Conservation (phyloP, 2,329 filamentous ascomycete genomes). For the Aspergillus spinulosporus region DNA sequence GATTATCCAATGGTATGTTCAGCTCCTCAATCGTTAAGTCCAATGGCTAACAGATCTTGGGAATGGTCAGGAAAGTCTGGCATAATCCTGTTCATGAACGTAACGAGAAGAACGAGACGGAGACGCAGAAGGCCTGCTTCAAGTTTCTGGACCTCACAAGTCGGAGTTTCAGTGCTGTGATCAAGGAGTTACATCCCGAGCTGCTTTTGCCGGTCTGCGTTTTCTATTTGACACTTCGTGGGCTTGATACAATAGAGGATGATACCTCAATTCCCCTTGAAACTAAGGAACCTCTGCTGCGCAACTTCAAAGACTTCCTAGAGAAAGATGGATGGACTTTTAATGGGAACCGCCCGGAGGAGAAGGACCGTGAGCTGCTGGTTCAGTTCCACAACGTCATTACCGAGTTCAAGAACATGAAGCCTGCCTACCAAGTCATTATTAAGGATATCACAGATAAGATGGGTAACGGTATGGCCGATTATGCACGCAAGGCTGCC, state of each 20-base stretch:
- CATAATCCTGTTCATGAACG: slow-evolving; percentile 90
- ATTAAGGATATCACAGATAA: slow-evolving; percentile 89
- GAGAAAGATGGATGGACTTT: slow-evolving; percentile 90
- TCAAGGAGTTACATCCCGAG: slow-evolving; percentile 93
- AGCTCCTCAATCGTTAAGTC: not conserved
- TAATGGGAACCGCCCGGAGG: slow-evolving; percentile 77
- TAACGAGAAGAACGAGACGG: slow-evolving; percentile 71
- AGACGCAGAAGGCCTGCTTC: slow-evolving; percentile 79
- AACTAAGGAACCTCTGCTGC: slow-evolving; percentile 81
- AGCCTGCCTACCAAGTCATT: slow-evolving; percentile 78
- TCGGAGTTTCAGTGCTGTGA: slow-evolving; percentile 89
- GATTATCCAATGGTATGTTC: slow-evolving; percentile 80
- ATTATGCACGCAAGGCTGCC: slow-evolving; percentile 84
- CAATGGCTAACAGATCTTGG: slow-evolving; percentile 17
- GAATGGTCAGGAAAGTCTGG: slow-evolving; percentile 77
- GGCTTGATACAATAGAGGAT: slow-evolving; percentile 97
- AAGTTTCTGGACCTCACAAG: slow-evolving; percentile 82
- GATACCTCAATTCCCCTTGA: slow-evolving; percentile 86
- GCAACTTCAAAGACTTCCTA: slow-evolving; percentile 76
- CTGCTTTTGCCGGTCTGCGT: slow-evolving; percentile 83
- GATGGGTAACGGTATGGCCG: slow-evolving; percentile 99
- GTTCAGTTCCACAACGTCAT: slow-evolving; percentile 90
- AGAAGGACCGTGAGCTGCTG: slow-evolving; percentile 90
- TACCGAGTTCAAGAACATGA: slow-evolving; percentile 82
- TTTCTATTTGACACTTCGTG: slow-evolving; percentile 91